Evolutionary conservation across 2,329 filamentous ascomycete species (phyloP), one percentile per base, ranked within the genome.

Genomic region (Colletotrichum gloeosporioides): DNA sequence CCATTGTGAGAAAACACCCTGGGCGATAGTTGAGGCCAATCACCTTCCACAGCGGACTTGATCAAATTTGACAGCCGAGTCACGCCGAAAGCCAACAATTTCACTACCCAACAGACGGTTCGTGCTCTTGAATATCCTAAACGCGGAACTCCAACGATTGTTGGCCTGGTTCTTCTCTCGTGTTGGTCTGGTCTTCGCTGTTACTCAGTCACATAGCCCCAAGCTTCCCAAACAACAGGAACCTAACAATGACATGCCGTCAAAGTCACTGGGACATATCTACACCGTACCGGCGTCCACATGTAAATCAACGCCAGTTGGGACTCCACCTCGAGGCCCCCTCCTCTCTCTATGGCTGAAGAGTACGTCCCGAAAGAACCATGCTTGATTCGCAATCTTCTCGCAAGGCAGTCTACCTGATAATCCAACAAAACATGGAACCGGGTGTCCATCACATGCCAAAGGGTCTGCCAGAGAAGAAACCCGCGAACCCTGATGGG

Each of bases 51-150:
- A 2, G 1, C n/a, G 44, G 18, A 22, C 18, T 1, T 49, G n/a
- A 0, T n/a, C 9, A 12, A 10, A 22, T 3, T 12, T 3, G 18
- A 8, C 44, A 22, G 0, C 18, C 22, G 44, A 49, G 44, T 22
- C 44, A 49, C 44, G 44, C 44, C 44, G 44, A 49, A 3, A 2
- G 12, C 12, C 44, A 49, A 49, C 44, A 49, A 0, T 13, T 22
- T 22, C 0, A n/a, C 44, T 3, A 0, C 22, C 18, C 44, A 49
- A 49, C 44, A 49, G n/a, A n/a, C 2, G 18, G 2, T 49, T n/a
- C 18, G 2, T 22, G 1, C 18, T 12, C 39, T 22, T 49, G 18
- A 4, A 6, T 49, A 4, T 49, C 4, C 39, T 6, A 44, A 18
- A n/a, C 39, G 2, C 22, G 1, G 10, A 49, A 22, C 6, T 22